Evolutionary conservation across 768 basidiomycete species (phyloP).

Genomic region (Pleurotus cornucopiae): DNA sequence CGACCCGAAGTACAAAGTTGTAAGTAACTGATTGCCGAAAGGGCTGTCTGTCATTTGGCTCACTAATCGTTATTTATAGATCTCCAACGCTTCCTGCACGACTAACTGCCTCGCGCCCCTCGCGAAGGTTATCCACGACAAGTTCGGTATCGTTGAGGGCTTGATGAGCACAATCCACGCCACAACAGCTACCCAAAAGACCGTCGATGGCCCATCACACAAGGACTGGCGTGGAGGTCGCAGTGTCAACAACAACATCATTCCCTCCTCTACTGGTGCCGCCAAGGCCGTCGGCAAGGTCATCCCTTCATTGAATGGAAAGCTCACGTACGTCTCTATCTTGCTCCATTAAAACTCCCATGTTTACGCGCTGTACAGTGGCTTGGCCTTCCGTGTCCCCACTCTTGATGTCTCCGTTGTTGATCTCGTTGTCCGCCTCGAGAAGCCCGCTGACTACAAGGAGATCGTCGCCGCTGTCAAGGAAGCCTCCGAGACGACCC

Average conservation of each 20-base stretch:
- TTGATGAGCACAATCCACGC: conserved; percentile 99
- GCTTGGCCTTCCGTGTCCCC: conserved; percentile 97
- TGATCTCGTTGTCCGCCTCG: conserved; percentile 90
- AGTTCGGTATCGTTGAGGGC: conserved; percentile 93
- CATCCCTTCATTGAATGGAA: conserved; percentile 94
- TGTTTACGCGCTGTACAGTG: conserved; percentile 36
- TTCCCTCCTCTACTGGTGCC: conserved; percentile 97
- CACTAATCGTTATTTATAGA: conserved; percentile 32
- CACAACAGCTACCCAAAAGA: conserved; percentile 94
- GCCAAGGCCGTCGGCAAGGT: conserved; percentile 99
- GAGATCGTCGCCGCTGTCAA: conserved; percentile 86
- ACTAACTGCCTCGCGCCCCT: conserved; percentile 99
- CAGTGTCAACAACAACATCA: conserved; percentile 96
- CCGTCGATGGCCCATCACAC: conserved; percentile 88
- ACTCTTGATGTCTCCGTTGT: conserved; percentile 96
- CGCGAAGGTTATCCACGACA: conserved; percentile 97
- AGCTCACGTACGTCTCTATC: conserved; percentile 78
- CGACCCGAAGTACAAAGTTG: conserved; percentile 83
- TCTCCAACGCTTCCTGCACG: conserved; percentile 99
- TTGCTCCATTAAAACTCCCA: background rate
- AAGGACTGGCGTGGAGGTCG: conserved; percentile 99
- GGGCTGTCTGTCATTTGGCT: background rate
- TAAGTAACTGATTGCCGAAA: conserved; percentile 32
- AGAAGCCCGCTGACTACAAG: conserved; percentile 83
- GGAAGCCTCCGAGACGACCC: conserved; percentile 65